Conservation (phyloP, 2,329 filamentous ascomycete species). For the Beauveria sp. region DNA sequence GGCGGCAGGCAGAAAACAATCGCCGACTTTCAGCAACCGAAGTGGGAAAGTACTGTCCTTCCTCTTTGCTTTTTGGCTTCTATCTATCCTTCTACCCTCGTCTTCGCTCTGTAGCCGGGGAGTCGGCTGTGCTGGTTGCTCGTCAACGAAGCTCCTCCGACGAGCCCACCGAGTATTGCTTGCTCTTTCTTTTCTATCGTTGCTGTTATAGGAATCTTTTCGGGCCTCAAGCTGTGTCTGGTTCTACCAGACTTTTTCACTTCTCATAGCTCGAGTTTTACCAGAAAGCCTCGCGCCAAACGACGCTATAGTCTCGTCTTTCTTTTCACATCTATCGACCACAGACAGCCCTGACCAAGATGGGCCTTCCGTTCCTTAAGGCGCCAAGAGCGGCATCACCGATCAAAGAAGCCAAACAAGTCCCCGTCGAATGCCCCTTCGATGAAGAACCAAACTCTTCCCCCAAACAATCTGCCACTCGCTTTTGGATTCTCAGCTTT, state of each 20-base stretch:
- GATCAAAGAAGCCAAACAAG: neutral
- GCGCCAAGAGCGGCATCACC: neutral
- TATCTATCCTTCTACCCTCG: neutral
- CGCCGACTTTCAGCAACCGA: neutral
- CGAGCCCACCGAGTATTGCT: neutral
- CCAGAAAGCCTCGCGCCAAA: neutral
- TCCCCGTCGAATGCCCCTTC: neutral
- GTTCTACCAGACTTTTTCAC: neutral
- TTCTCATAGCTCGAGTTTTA: neutral
- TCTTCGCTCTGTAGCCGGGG: neutral
- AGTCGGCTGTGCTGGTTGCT: neutral
- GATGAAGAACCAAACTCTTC: neutral
- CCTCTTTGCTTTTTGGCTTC: neutral
- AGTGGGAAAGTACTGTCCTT: neutral
- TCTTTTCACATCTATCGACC: neutral
- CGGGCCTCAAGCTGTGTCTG: neutral
- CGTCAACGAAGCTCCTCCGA: neutral
- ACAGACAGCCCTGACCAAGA: neutral
- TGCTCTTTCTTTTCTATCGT: neutral
- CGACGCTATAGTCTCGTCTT: neutral
- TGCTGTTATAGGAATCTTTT: neutral
- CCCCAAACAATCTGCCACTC: neutral
- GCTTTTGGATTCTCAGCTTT: constrained; percentile 11
- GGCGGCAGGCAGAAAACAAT: neutral
- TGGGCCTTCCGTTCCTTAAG: neutral